Evolutionary conservation across 371 early-diverging fungal genomes (phyloP).

Genomic region (Mucor indicus): DNA sequence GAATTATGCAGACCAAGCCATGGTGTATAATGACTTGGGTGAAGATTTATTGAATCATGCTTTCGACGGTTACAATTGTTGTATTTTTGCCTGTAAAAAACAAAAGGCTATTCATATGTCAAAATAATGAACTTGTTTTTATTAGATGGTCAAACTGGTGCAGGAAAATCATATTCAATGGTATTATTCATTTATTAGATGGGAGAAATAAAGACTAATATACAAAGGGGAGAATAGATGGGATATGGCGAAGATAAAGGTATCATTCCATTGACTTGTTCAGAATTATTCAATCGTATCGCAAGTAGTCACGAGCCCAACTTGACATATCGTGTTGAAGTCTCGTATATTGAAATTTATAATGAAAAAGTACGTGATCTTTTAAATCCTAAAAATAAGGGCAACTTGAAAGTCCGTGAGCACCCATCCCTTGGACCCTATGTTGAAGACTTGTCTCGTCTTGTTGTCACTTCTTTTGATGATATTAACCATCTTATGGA

Average conservation of each 20-base stretch:
- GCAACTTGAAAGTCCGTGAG: slow-evolving; percentile 82
- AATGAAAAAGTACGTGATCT: slow-evolving; percentile 94
- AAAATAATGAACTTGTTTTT: background rate
- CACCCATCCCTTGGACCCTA: slow-evolving; percentile 89
- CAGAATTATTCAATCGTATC: slow-evolving; percentile 74
- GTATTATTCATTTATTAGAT: no score
- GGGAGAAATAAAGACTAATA: no score
- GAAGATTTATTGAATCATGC: slow-evolving; percentile 82
- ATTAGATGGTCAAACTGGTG: slow-evolving; percentile 84
- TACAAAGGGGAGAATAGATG: no score
- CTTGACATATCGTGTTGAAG: slow-evolving; percentile 70
- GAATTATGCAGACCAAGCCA: slow-evolving; percentile 73
- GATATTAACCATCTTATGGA: slow-evolving; percentile 82
- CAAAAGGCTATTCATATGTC: background rate
- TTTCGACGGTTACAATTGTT: slow-evolving; percentile 84
- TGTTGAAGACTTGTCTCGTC: slow-evolving; percentile 88
- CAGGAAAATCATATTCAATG: slow-evolving; percentile 86
- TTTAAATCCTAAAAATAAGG: slow-evolving; percentile 76
- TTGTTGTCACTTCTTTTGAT: slow-evolving; percentile 74
- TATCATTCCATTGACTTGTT: slow-evolving; percentile 79
- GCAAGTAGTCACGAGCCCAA: slow-evolving; percentile 40
- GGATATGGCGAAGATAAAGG: slow-evolving; percentile 77
- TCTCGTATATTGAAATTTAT: slow-evolving; percentile 83
- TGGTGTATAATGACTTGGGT: slow-evolving; percentile 76
- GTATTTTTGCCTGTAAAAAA: slow-evolving; percentile 79